Evolutionary conservation across 352 stramenopile species (phyloP).

Genomic region (Thalassiosira mediterranea): DNA sequence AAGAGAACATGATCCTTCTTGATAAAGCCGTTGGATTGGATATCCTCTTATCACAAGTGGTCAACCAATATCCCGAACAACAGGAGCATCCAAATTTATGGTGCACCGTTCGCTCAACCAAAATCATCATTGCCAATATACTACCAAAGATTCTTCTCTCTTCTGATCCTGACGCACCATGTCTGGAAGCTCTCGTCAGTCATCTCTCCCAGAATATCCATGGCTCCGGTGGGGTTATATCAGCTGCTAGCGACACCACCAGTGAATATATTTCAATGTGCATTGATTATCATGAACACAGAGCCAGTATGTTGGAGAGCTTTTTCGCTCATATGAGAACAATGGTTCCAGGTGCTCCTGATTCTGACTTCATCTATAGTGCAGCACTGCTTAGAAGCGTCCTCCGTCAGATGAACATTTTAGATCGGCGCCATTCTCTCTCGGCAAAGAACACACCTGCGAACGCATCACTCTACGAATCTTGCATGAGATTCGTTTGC

Average conservation of each 20-base stretch:
- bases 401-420: slow-evolving; percentile 37
- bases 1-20: slow-evolving; percentile 36
- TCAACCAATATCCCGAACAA: slow-evolving; percentile 3
- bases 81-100: background rate
- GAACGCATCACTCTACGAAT: slow-evolving; percentile 9
- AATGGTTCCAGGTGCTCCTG: slow-evolving; percentile 9
- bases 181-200: slow-evolving; percentile 13
- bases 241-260: slow-evolving; percentile 24
- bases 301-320: slow-evolving; percentile 15
- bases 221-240: slow-evolving; percentile 9
- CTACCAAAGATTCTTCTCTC: slow-evolving; percentile 26
- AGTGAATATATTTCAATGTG: slow-evolving; percentile 42
- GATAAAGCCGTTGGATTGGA: slow-evolving; percentile 37
- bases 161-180: slow-evolving; percentile 10
- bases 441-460: slow-evolving; percentile 20
- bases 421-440: slow-evolving; percentile 28
- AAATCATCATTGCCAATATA: slow-evolving; percentile 26
- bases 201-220: slow-evolving; percentile 22
- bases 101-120: background rate
- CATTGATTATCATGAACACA: slow-evolving; percentile 49
- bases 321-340: slow-evolving; percentile 23
- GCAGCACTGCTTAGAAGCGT: slow-evolving; percentile 33
- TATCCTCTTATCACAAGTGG: slow-evolving; percentile 24
- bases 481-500: slow-evolving; percentile 24
- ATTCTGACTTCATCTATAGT: background rate